Conservation (phyloP, 2,329 filamentous ascomycete species). For the Epicoccum sorghinum region DNA sequence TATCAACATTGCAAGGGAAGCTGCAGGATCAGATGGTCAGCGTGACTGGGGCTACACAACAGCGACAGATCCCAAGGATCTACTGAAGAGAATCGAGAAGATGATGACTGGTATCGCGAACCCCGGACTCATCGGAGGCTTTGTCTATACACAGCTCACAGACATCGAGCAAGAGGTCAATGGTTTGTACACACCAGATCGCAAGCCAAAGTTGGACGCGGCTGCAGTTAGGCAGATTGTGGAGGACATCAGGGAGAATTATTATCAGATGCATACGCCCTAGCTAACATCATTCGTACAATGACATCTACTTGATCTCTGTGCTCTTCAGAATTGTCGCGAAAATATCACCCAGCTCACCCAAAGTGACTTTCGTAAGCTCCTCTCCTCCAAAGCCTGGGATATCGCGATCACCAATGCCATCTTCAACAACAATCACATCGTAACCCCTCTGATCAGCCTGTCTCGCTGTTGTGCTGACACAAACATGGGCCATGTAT, state of each 20-base stretch:
- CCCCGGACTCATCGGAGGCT: slow-evolving; percentile 63
- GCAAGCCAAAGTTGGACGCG: slow-evolving; percentile 64
- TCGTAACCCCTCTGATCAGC: slow-evolving; percentile 66
- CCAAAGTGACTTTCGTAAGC: slow-evolving; percentile 54
- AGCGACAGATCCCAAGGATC: slow-evolving; percentile 63
- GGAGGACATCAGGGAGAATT: slow-evolving; percentile 48
- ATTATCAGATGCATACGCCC: slow-evolving; percentile 25
- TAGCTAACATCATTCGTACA: not conserved
- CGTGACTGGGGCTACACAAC: slow-evolving; percentile 71
- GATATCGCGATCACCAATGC: slow-evolving; percentile 68
- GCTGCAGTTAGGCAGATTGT: slow-evolving; percentile 64
- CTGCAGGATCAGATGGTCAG: slow-evolving; percentile 52
- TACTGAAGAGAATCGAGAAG: slow-evolving; percentile 64
- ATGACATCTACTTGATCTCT: slow-evolving; percentile 45
- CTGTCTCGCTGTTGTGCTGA: slow-evolving; percentile 66
- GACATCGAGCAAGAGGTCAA: slow-evolving; percentile 73
- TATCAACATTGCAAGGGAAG: slow-evolving; percentile 65
- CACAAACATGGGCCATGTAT: slow-evolving; percentile 69
- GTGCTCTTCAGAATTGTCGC: slow-evolving; percentile 61
- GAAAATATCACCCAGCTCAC: slow-evolving; percentile 67
- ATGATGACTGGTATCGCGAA: slow-evolving; percentile 64
- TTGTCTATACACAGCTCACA: slow-evolving; percentile 70
- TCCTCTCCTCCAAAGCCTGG: slow-evolving; percentile 63
- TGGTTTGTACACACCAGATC: slow-evolving; percentile 68
- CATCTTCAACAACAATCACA: slow-evolving; percentile 64